A percentile compares a stretch with the other conserved stretches of the same genome.
Evolutionary conservation across 768 basidiomycete genomes (phyloP).

Genomic region (Lactarius akahatsu): DNA sequence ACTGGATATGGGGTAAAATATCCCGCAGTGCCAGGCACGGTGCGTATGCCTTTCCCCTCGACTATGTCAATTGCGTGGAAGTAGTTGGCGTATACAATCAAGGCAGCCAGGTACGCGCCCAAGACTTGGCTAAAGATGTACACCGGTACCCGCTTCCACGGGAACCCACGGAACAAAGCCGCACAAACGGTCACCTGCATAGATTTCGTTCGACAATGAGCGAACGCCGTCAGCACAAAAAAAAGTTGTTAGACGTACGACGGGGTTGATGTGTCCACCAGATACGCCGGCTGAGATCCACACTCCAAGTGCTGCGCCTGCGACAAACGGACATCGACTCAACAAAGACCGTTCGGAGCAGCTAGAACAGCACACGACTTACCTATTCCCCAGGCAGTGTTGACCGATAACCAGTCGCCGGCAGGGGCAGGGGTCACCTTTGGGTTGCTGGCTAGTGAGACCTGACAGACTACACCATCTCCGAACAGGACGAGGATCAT

Average conservation of each 20-base stretch:
- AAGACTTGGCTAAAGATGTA: constrained; percentile 63
- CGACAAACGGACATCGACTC: constrained; percentile 5
- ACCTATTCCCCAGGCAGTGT: constrained; percentile 26
- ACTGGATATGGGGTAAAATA: constrained; percentile 64
- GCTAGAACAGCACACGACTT: neutral
- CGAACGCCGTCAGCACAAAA: neutral
- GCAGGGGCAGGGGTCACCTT: constrained; percentile 24
- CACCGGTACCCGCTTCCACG: constrained; percentile 74
- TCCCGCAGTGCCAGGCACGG: constrained; percentile 50
- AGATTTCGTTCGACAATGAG: neutral
- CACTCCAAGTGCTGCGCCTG: constrained; percentile 60
- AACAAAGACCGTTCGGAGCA: neutral
- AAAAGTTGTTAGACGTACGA: constrained; percentile 21
- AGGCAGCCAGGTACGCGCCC: constrained; percentile 59
- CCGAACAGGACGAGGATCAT: constrained; percentile 25
- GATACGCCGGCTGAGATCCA: constrained; percentile 67
- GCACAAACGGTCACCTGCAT: constrained; percentile 65
- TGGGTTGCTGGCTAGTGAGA: constrained; percentile 14
- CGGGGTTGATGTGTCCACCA: constrained; percentile 56
- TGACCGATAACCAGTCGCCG: constrained; percentile 28
- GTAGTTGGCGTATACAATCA: constrained; percentile 60
- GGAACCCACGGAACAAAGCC: constrained; percentile 68
- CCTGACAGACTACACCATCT: constrained; percentile 22
- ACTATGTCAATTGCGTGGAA: constrained; percentile 62
- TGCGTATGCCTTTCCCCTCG: constrained; percentile 55